Evolutionary conservation across 2,329 filamentous ascomycete species (phyloP).

Genomic region (Aspergillus brasiliensis): DNA sequence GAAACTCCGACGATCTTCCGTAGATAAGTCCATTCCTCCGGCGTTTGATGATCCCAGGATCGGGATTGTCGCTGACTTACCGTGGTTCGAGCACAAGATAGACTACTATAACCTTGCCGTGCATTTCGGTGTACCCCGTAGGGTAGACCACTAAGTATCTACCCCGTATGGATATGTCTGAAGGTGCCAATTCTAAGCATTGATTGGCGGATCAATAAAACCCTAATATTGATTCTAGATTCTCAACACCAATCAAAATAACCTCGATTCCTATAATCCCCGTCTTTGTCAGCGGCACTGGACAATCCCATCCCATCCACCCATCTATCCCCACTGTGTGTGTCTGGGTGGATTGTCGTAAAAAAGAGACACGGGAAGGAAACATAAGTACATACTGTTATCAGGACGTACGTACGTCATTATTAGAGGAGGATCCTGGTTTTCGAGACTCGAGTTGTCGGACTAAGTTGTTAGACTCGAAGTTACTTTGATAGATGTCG

Average conservation of each 20-base stretch:
- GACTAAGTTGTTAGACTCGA: not conserved
- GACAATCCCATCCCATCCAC: not conserved
- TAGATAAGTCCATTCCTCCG: constrained; percentile 6
- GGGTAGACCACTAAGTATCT: too few species aligned
- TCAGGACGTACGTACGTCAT: not conserved
- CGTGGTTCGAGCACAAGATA: not conserved
- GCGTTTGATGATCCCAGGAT: not conserved
- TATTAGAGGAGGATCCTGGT: not conserved
- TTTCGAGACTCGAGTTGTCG: not conserved
- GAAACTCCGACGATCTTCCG: constrained; percentile 7
- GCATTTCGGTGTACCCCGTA: not conserved
- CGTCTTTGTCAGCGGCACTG: not conserved
- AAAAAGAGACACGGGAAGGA: not conserved
- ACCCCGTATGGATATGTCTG: too few species aligned
- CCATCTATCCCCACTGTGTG: too few species aligned
- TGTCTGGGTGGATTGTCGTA: not conserved
- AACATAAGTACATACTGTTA: too few species aligned
- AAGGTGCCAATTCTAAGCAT: not conserved
- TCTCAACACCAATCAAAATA: not conserved
- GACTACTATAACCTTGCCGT: too few species aligned
- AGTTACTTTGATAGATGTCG: not conserved
- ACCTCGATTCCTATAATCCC: not conserved
- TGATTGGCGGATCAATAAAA: not conserved
- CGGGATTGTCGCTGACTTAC: not conserved
- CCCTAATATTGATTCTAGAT: not conserved